A percentile compares a stretch with the other conserved stretches of the same genome.
These are phyloP conservation scores for Purpureocillium takamizusanense DNA, from an alignment of 2,329 filamentous ascomycete genomes.

Conservation along the genomic window DNA sequence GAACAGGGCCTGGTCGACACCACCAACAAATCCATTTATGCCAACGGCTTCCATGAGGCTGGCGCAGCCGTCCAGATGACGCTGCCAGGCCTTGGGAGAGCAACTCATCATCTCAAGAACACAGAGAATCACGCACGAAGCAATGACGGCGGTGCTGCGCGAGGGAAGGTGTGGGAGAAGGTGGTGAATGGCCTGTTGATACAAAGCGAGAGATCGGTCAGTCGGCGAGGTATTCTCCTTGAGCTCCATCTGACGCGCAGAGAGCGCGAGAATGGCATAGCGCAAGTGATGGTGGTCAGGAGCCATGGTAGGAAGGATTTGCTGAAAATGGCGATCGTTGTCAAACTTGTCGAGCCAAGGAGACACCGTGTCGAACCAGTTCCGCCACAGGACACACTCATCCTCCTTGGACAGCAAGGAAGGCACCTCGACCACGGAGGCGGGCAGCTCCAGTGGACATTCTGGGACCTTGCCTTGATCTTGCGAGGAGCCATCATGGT, in stretches of 20 bases:
- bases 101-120: conserved; percentile 45
- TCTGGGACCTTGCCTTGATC: background rate
- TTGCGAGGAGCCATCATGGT: background rate
- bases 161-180: conserved; percentile 37
- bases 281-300: conserved; percentile 32
- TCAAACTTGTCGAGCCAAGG: conserved; percentile 46
- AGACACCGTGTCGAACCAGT: conserved; percentile 31
- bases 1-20: conserved; percentile 40
- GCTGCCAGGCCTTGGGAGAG: conserved; percentile 37
- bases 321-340: conserved; percentile 35
- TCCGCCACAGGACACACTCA: conserved; percentile 27
- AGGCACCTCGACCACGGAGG: too few species aligned
- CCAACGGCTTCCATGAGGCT: conserved; percentile 38
- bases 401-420: conserved; percentile 16
- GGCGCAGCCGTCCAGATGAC: conserved; percentile 43
- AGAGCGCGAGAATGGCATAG: conserved; percentile 41
- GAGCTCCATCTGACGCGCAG: conserved; percentile 40
- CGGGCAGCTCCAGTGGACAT: too few species aligned
- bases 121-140: conserved; percentile 43
- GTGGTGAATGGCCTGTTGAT: conserved; percentile 41
- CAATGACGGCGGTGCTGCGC: conserved; percentile 38
- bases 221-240: conserved; percentile 24
- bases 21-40: conserved; percentile 40
- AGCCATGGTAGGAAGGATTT: conserved; percentile 36
- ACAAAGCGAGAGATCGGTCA: conserved; percentile 34